Percentiles rank a stretch among this genome's conserved stretches.
Evolutionary conservation across 345 rosid species (phyloP).

Genomic region (Populus simonii): DNA sequence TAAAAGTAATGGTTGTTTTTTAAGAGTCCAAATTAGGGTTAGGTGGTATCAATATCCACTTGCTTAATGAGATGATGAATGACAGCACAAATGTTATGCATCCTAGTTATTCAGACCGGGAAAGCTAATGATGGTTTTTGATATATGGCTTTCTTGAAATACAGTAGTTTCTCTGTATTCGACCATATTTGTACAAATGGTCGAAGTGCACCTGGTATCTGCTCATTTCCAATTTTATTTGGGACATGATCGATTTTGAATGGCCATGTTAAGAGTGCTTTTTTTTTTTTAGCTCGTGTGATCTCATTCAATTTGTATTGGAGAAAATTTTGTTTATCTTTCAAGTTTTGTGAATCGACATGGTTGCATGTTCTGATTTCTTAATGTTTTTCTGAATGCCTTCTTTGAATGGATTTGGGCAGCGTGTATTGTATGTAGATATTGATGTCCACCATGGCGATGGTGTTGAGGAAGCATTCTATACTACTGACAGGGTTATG

Average conservation of each 20-base stretch:
- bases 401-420: constrained; percentile 31
- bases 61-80: not conserved
- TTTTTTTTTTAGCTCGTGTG: not conserved
- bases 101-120: not conserved
- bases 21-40: not conserved
- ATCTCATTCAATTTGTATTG: constrained; percentile 3
- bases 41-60: not conserved
- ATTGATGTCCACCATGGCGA: constrained; percentile 99
- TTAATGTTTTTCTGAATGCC: constrained; percentile 4
- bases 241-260: not conserved
- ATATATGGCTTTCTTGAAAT: not conserved
- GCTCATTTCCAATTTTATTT: not conserved
- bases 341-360: not conserved
- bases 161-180: not conserved
- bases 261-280: not conserved
- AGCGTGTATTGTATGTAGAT: constrained; percentile 91
- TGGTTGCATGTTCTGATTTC: not conserved
- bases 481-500: constrained; percentile 99
- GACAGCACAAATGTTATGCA: not conserved
- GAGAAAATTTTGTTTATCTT: not conserved
- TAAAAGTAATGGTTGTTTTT: not conserved
- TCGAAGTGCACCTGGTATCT: not conserved
- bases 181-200: not conserved
- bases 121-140: not conserved
- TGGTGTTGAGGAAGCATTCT: constrained; percentile 98